Percentiles rank a stretch among this genome's conserved stretches.
Conservation (phyloP, 331 rosid species). For the Malus hybrid region DNA sequence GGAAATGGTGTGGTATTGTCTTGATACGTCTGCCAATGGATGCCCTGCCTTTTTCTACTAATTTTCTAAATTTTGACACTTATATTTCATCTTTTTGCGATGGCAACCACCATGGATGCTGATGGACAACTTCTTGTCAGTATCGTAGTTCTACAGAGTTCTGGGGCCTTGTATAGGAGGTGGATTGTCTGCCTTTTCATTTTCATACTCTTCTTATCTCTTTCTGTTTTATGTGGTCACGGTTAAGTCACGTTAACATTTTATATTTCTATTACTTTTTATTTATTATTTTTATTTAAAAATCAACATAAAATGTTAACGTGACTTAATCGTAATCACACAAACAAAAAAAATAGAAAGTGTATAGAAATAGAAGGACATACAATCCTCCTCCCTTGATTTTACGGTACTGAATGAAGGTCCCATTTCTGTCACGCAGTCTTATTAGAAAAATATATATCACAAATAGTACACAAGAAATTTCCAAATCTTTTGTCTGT, state of each 20-base stretch:
- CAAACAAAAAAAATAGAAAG: no score
- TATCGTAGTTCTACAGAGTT: neutral
- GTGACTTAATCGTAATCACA: no score
- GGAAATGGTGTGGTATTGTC: neutral
- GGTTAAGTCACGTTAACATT: no score
- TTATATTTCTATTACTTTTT: no score
- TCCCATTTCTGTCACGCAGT: neutral
- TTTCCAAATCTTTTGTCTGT: no score
- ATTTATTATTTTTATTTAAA: no score
- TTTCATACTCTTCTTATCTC: no score
- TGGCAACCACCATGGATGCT: neutral
- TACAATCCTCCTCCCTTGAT: neutral
- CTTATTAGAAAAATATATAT: neutral
- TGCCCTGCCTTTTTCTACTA: neutral
- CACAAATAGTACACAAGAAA: no score
- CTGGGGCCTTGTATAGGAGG: neutral
- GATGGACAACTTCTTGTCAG: neutral
- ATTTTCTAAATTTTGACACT: neutral
- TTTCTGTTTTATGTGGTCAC: no score
- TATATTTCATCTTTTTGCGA: neutral
- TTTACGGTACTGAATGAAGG: neutral
- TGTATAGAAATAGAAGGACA: no score
- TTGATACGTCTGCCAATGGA: neutral
- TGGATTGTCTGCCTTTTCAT: no score
- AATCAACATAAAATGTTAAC: no score